Conservation (phyloP, 148 eudicot genomes). For the Pouteria glomerata region DNA sequence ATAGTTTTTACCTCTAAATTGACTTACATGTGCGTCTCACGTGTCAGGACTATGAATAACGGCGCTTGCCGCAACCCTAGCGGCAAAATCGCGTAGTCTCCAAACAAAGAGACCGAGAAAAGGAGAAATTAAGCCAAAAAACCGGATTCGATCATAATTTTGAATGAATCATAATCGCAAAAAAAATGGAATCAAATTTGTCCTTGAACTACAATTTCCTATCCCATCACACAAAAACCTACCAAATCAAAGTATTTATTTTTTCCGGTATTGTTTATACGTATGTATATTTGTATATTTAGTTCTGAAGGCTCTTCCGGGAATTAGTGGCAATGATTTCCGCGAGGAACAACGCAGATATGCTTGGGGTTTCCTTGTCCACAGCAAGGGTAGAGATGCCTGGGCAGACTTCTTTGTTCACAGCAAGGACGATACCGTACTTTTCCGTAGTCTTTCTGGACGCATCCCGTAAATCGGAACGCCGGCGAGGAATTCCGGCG, state of each 20-base stretch:
- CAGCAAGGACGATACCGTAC: not conserved
- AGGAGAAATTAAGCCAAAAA: too few relatives aligned
- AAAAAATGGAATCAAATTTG: not conserved
- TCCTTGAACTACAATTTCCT: not conserved
- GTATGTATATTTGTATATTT: not conserved
- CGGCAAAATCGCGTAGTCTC: too few relatives aligned
- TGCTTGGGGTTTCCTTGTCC: not conserved
- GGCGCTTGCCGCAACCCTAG: too few relatives aligned
- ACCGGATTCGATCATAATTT: not conserved
- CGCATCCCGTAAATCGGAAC: constrained; percentile 6
- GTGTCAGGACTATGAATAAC: too few relatives aligned
- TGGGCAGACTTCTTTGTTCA: not conserved
- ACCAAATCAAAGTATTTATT: too few relatives aligned
- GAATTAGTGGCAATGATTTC: constrained; percentile 6
- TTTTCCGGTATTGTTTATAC: not conserved
- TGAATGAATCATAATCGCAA: not conserved
- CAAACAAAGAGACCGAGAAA: too few relatives aligned
- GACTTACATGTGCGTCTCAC: too few relatives aligned
- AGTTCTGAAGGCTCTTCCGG: not conserved
- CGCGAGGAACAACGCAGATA: not conserved
- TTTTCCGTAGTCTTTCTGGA: constrained; percentile 1
- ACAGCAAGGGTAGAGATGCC: not conserved
- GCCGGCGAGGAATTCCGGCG: not conserved
- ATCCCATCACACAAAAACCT: not conserved
- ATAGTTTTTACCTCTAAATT: too few relatives aligned